A percentile compares a stretch with the other conserved stretches of the same genome.
These are phyloP conservation scores for Colletotrichum orbiculare DNA, from an alignment of 2,329 filamentous ascomycete species.

Conservation along the genomic window DNA sequence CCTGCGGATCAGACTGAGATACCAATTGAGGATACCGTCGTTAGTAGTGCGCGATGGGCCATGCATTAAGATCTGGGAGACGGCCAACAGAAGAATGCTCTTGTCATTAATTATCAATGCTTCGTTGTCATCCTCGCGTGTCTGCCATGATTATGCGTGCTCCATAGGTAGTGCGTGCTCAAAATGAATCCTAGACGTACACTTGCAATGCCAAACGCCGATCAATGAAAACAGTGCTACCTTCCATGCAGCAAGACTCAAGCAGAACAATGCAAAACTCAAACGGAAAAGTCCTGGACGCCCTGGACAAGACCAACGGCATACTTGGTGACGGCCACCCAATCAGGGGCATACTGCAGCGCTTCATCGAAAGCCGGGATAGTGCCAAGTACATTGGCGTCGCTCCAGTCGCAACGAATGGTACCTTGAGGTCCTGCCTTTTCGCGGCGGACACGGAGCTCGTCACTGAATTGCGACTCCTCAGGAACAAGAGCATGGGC, in stretches of 20 bases:
- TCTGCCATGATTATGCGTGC: slow-evolving; percentile 10
- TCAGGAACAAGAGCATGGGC: slow-evolving; percentile 10
- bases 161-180: slow-evolving; percentile 16
- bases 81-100: slow-evolving; percentile 6
- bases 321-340: slow-evolving; percentile 80
- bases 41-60: no score
- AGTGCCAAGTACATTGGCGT: slow-evolving; percentile 76
- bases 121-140: not conserved
- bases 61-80: no score
- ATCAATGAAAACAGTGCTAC: slow-evolving; percentile 16
- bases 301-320: slow-evolving; percentile 27
- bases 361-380: slow-evolving; percentile 90
- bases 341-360: slow-evolving; percentile 78
- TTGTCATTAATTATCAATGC: slow-evolving; percentile 10
- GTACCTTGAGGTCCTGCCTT: slow-evolving; percentile 64
- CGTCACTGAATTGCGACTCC: slow-evolving; percentile 35
- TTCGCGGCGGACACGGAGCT: slow-evolving; percentile 51
- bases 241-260: not conserved
- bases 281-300: slow-evolving; percentile 10
- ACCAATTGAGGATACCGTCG: not conserved
- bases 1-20: slow-evolving; percentile 2
- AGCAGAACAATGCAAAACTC: not conserved
- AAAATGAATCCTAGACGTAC: slow-evolving; percentile 1
- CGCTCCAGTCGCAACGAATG: slow-evolving; percentile 87
- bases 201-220: slow-evolving; percentile 17